Base-by-base conservation (phyloP, 495 filamentous ascomycete species). In the Astrothelium macrocarpum region DNA sequence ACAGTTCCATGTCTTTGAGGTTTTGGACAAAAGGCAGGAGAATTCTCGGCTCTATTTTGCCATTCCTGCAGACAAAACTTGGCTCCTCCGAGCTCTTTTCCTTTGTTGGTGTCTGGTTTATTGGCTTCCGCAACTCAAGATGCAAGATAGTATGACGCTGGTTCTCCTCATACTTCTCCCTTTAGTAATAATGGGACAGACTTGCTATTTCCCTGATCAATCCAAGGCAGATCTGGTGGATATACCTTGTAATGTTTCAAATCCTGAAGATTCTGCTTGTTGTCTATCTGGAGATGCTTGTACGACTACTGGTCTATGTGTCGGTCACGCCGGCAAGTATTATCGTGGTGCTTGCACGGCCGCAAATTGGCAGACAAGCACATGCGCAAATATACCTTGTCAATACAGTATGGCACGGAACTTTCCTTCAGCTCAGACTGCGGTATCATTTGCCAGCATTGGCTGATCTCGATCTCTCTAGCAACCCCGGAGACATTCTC, bases 291-390 rank as follows among this genome's bases (percentile, higher is more conserved):
- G 49, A 9, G 49, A 56, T 29, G 49, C 49, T 29, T 56, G 49
- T 56, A 56, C 49, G n/a, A 56, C 49, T 20, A 56, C 49, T 28
- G 49, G 49, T 56, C 49, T 56, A 28, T 56, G 49, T 56, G 25
- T 56, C 11, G 49, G 49, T 29, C 49, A 56, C 49, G 49, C 49
- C 2, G 49, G 49, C n/a, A 28, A 28, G 23, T 56, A 28, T 56
- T 56, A 56, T 20, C 49, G 49, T 9, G 49, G 49, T 25, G 49
- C 23, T 20, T 56, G 49, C 25, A 29, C 49, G 25, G 49, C 11
- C 25, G 5, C n/a, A 56, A 26, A 20, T 56, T 56, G 49, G 49
- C 1, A 10, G 0, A 56, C 49, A 26, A 29, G 25, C 25, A 25
- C 49, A 26, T 56, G 49, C 4, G 25, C 25, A 26, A 56, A 56